phyloP scores from a whole-genome alignment of 2,329 filamentous ascomycete genomes.

The Byssoonygena ceratinophila region DNA sequence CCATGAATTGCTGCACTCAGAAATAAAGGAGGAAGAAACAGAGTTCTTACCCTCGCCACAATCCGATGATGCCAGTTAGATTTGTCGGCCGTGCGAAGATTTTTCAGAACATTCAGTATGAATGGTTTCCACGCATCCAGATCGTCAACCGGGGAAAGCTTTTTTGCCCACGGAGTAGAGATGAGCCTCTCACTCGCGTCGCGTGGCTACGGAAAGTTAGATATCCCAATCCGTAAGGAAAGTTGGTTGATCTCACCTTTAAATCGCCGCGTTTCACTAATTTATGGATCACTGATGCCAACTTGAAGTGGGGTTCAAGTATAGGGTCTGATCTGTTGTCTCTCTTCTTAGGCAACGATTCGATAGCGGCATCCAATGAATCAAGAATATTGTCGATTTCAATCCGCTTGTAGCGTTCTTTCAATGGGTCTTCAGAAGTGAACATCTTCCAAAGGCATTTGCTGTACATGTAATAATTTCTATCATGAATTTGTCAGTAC shows the following conservation, averaged over 20 bases:
- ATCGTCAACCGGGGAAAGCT: conserved; percentile 40
- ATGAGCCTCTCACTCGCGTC: conserved; percentile 43
- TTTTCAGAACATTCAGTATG: conserved; percentile 49
- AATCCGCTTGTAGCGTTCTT: conserved; percentile 28
- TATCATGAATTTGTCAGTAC: conserved; percentile 25
- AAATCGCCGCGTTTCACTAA: conserved; percentile 50
- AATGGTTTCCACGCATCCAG: conserved; percentile 50
- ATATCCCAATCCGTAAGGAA: conserved; percentile 15
- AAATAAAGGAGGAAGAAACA: conserved; percentile 24
- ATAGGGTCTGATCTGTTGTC: conserved; percentile 60
- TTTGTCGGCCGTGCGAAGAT: conserved; percentile 62
- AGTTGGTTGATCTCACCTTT: conserved; percentile 24
- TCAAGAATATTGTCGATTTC: conserved; percentile 44
- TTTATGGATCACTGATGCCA: conserved; percentile 72
- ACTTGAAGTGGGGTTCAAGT: conserved; percentile 86
- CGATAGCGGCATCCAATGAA: conserved; percentile 49
- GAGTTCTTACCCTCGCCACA: conserved; percentile 55
- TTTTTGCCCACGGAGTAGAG: conserved; percentile 46
- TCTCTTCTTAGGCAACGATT: conserved; percentile 49
- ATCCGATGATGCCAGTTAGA: conserved; percentile 93
- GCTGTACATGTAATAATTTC: conserved; percentile 56
- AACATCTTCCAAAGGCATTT: conserved; percentile 67
- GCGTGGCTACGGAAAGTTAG: conserved; percentile 35
- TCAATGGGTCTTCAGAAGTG: conserved; percentile 36
- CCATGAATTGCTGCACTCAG: not conserved